Base-by-base conservation (phyloP, 202 grass and related monocot species). In the Setaria viridis region DNA sequence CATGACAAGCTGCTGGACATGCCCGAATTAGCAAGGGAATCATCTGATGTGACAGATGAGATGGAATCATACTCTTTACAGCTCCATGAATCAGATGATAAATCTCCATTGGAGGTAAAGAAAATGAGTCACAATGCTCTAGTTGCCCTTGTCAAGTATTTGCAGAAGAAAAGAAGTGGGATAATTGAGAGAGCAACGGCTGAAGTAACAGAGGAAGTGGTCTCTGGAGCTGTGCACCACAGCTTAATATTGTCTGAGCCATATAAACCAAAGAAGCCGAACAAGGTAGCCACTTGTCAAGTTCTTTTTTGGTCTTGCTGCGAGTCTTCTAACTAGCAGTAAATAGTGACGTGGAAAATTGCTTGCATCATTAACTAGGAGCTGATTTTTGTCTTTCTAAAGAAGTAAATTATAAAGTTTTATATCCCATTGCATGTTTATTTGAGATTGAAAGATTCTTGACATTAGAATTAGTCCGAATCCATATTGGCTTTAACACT, bases 141-240 rank as follows among this genome's bases (percentile, higher is more conserved):
- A 73, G 90, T 76, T 67, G 94, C 94, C 49, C 92, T 97, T 83
- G 94, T 94, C 80, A 99, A 99, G 89, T 99, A 94, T 72, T 90
- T 99, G 89, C 97, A 99, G 74, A 99, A 94, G 90, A 99, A 91
- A 91, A 91, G 97, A 90, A 91, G 84, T 84, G 87, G 90, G 25
- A 91, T 94, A 87, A 90, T 99, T 80, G 97, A 97, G 89, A 91
- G 92, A 87, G 97, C 97, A 48, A 97, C 94, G n/a, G 92, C 92
- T 85, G 97, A 99, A 85, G 90, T 99, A 84, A 99, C 97, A 8
- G 92, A 99, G 9, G 97, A 97, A 85, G 92, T 99, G 29, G 97
- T 97, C 76, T 94, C 90, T 84, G 92, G 91, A 88, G 94, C 90
- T 87, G 88, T 98, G 81, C 95, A 94, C 79, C 93, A 98, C 73